Evolutionary conservation across 2,329 filamentous ascomycete genomes (phyloP).

Genomic region (Dothistroma septosporum): DNA sequence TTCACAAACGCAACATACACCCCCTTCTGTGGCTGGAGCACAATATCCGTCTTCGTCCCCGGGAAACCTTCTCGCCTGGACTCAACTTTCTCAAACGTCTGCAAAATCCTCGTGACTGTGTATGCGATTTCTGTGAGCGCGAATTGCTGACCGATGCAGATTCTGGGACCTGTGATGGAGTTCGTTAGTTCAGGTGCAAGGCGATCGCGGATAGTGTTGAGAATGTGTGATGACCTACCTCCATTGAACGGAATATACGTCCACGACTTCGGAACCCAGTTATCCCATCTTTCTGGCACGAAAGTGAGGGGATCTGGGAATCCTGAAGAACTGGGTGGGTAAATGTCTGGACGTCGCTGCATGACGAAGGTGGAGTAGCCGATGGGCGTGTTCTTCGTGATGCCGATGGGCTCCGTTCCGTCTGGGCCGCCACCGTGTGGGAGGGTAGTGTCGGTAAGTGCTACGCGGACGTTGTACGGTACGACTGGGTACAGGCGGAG

Average conservation of each 20-base stretch:
- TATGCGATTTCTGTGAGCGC: conserved; percentile 50
- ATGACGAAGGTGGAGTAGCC: conserved; percentile 47
- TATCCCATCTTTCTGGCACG: conserved; percentile 49
- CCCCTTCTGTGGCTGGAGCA: conserved; percentile 41
- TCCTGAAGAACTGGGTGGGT: conserved; percentile 37
- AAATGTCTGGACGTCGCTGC: conserved; percentile 49
- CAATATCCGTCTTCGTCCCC: conserved; percentile 46
- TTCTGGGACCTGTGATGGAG: conserved; percentile 35
- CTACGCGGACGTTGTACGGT: conserved; percentile 48
- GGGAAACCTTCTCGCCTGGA: conserved; percentile 36
- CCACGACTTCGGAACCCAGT: conserved; percentile 49
- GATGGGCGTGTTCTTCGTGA: conserved; percentile 42
- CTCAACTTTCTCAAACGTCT: conserved; percentile 43
- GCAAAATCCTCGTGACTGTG: conserved; percentile 45
- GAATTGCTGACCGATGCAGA: conserved; percentile 52
- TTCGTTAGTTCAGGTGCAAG: neutral
- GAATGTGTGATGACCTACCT: conserved; percentile 10
- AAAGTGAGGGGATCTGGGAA: conserved; percentile 43
- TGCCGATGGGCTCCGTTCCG: conserved; percentile 43
- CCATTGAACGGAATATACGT: conserved; percentile 49
- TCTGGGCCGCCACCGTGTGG: conserved; percentile 47
- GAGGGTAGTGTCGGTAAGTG: conserved; percentile 47
- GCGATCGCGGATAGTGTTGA: neutral
- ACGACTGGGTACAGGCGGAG: conserved; percentile 49
- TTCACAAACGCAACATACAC: conserved; percentile 39